Base-by-base conservation (phyloP, 768 basidiomycete genomes). In the Filobasidium floriforme region DNA sequence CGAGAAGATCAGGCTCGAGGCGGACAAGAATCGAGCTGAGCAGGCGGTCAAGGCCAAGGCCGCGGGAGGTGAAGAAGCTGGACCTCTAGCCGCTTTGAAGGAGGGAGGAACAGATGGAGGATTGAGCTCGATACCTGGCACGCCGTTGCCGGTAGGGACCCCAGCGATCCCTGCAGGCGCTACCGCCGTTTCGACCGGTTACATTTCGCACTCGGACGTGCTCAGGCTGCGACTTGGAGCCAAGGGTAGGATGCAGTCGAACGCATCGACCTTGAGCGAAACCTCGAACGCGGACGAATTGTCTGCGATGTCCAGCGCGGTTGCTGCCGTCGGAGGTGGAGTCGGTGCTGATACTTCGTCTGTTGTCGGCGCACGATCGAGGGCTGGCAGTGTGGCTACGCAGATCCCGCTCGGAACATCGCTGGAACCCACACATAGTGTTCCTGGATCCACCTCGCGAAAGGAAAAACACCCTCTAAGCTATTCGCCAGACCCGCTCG, bases 401-500 rank as follows among this genome's bases (percentile, higher is more conserved):
- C 5, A 24, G 24, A 57, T 70, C 43, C 62, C 74, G 32, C 69
- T 69, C 26, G 77, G 75, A 11, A 79, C 76, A 0, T 75, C 76
- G 1, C 70, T 79, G 28, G 77, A 77, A 60, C 76, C 77, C 12
- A 72, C 75, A 1, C 73, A 73, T 43, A 71, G 60, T 12, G 71
- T 66, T 15, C n/a, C 75, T 57, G 22, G 22, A 6, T 4, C 68
- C 43, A 73, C 71, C 43, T 59, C 29, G 44, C 73, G 64, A 22
- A 59, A 7, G 61, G 69, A 18, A 54, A 69, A 3, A 69, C 74
- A 0, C 73, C 81, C 29, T 79, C 90, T 73, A 73, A 82, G 66
- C 77, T 80, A 87, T 73, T 89, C 94, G 68, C 87, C 89, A 0
- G 82, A 88, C 69, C 75, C 80, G 46, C 71, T 81, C 22, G 83